These are phyloP conservation scores for Tritrichomonas foetus DNA, from an alignment of 208 protist genomes.

Conservation along the genomic window DNA sequence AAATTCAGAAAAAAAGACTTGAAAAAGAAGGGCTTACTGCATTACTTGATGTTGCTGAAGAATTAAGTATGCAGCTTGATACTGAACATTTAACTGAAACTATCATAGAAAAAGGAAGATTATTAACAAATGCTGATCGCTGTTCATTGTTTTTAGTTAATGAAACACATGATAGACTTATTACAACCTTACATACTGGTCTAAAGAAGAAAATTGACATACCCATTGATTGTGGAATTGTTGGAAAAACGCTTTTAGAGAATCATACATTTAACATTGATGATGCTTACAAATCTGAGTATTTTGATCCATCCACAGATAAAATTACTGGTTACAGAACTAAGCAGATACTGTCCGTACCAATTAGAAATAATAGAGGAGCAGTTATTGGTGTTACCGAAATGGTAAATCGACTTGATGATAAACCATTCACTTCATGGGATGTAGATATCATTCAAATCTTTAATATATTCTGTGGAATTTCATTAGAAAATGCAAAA, in stretches of 20 bases:
- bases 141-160: background rate
- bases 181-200: background rate
- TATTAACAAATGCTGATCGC: background rate
- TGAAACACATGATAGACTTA: background rate
- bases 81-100: background rate
- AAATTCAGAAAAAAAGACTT: background rate
- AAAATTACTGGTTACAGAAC: slow-evolving; percentile 58
- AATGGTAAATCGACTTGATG: background rate
- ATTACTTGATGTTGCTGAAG: background rate
- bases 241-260: slow-evolving; percentile 43
- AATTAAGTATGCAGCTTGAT: background rate
- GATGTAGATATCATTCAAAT: background rate
- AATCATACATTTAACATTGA: slow-evolving; percentile 53
- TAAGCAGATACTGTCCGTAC: slow-evolving; percentile 54
- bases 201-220: slow-evolving; percentile 7
- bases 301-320: slow-evolving; percentile 59
- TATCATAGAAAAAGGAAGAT: background rate
- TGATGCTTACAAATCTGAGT: slow-evolving; percentile 57
- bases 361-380: slow-evolving; percentile 46
- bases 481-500: background rate
- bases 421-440: background rate
- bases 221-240: slow-evolving; percentile 44
- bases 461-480: background rate
- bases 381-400: background rate
- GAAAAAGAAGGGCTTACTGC: background rate